Evolutionary conservation across 148 eudicot species (phyloP).

Genomic region (Mesembryanthemum crystallinum): DNA sequence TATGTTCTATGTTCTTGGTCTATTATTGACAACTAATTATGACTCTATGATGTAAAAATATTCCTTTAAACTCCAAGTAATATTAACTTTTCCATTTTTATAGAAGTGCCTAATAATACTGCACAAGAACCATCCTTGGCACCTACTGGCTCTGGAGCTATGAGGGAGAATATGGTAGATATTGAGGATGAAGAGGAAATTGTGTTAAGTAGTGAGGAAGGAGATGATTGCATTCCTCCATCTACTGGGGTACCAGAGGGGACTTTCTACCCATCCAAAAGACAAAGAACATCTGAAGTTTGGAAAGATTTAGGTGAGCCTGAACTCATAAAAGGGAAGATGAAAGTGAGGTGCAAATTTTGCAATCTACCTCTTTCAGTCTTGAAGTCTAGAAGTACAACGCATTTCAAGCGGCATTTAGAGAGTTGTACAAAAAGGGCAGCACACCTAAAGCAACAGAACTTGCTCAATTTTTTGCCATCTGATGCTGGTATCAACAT

Average conservation of each 20-base stretch:
- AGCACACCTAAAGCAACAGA: not conserved
- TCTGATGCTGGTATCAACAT: not conserved
- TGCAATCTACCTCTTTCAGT: not conserved
- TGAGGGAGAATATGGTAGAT: too few species aligned
- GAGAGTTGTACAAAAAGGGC: not conserved
- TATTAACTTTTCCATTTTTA: too few species aligned
- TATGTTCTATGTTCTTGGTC: too few species aligned
- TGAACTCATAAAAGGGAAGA: not conserved
- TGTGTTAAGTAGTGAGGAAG: not conserved
- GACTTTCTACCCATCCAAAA: not conserved
- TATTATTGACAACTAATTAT: too few species aligned
- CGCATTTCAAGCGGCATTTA: not conserved
- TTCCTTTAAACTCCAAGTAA: too few species aligned
- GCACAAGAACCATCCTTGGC: too few species aligned
- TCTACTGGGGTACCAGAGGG: not conserved
- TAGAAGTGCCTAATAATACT: too few species aligned
- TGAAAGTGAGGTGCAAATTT: not conserved
- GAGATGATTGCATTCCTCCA: not conserved
- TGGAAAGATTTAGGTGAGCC: not conserved
- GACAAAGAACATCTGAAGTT: not conserved
- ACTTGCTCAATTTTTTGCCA: slow-evolving; percentile 4
- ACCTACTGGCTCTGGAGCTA: too few species aligned
- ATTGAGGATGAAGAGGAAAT: too few species aligned
- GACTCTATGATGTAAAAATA: too few species aligned
- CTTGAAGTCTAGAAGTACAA: not conserved